Evolutionary conservation across 2,329 filamentous ascomycete genomes (phyloP).

Genomic region (Epichloe sibirici): DNA sequence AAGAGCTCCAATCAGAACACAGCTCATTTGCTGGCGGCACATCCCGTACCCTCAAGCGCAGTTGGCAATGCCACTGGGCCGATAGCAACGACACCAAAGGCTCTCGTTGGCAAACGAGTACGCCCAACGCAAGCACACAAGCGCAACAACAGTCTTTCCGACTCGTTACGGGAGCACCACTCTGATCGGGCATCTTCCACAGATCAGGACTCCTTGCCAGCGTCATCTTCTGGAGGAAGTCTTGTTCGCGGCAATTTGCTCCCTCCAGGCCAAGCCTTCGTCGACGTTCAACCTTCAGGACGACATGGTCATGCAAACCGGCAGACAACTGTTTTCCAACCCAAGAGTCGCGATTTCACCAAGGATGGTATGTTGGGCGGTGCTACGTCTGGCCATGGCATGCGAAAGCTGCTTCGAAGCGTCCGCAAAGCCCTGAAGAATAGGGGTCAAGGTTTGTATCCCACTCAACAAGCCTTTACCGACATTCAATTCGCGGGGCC

Average conservation of each 20-base stretch:
- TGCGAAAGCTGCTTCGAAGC: constrained; percentile 77
- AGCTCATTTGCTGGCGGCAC: constrained; percentile 36
- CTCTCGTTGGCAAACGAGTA: constrained; percentile 45
- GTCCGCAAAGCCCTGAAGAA: constrained; percentile 73
- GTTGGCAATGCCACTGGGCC: constrained; percentile 34
- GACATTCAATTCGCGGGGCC: constrained; percentile 37
- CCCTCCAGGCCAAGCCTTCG: constrained; percentile 70
- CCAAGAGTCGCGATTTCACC: constrained; percentile 23
- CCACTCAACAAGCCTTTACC: constrained; percentile 34
- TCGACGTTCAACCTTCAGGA: constrained; percentile 50
- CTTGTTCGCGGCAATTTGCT: constrained; percentile 79
- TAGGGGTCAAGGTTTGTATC: constrained; percentile 30
- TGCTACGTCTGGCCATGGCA: constrained; percentile 57
- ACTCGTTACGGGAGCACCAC: constrained; percentile 64
- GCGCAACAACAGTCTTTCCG: constrained; percentile 76
- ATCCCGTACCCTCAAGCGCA: constrained; percentile 42
- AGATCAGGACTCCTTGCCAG: constrained; percentile 45
- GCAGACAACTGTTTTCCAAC: constrained; percentile 41
- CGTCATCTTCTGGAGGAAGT: constrained; percentile 63
- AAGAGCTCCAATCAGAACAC: constrained; percentile 27
- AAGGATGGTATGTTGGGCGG: constrained; percentile 40
- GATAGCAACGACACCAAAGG: constrained; percentile 45
- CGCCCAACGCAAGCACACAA: constrained; percentile 55
- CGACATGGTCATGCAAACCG: constrained; percentile 32
- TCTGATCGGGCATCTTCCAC: constrained; percentile 38